Conservation (phyloP, 331 rosid genomes). For the Prunus yedoensis region DNA sequence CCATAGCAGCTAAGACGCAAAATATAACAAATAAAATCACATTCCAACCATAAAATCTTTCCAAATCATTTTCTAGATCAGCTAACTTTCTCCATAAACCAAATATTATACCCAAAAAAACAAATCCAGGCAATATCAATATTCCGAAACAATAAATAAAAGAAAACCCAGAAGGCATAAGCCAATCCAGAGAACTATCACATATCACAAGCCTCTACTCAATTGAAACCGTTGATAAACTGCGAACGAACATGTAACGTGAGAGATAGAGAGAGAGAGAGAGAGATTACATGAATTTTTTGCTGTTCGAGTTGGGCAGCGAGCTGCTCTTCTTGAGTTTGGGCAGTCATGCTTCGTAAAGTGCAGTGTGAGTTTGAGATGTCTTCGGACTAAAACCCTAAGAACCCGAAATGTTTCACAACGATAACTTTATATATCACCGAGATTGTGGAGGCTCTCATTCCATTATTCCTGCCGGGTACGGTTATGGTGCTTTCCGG, state of each 20-base stretch:
- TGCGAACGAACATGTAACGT: neutral
- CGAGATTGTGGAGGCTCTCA: too few relatives aligned
- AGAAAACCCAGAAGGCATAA: neutral
- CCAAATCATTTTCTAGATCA: neutral
- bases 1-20: neutral
- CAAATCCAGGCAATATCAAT: too few relatives aligned
- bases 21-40: neutral
- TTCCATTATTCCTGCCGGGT: too few relatives aligned
- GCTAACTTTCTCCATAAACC: too few relatives aligned
- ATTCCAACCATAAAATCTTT: neutral
- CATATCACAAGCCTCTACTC: neutral
- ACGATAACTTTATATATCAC: too few relatives aligned
- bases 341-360: neutral
- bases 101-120: too few relatives aligned
- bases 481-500: too few relatives aligned
- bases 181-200: neutral
- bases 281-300: neutral
- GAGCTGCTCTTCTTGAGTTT: conserved; percentile 2
- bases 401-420: too few relatives aligned
- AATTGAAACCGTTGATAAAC: neutral
- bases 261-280: too few relatives aligned
- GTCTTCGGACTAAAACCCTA: too few relatives aligned
- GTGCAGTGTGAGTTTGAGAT: too few relatives aligned
- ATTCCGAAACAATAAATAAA: too few relatives aligned
- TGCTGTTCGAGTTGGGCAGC: neutral